These are phyloP conservation scores for Hyphopichia buzzinii DNA, from an alignment of 1,139 yeast genomes.

Conservation along the genomic window DNA sequence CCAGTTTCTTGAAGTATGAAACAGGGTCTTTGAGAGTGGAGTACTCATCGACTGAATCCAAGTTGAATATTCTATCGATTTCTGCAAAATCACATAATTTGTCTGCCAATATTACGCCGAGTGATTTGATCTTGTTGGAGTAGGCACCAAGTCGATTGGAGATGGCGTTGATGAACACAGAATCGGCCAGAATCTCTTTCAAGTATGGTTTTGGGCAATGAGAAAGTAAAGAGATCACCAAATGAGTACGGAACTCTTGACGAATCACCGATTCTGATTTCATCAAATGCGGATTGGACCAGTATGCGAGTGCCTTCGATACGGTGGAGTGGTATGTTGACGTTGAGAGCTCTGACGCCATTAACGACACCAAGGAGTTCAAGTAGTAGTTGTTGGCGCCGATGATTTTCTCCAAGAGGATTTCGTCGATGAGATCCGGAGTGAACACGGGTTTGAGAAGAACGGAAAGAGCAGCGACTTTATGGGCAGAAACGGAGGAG, in stretches of 20 bases:
- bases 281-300: slow-evolving; percentile 31
- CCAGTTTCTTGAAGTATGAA: slow-evolving; percentile 2
- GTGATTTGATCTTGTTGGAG: slow-evolving; percentile 37
- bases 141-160: slow-evolving; percentile 45
- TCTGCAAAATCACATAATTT: slow-evolving; percentile 34
- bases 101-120: slow-evolving; percentile 50
- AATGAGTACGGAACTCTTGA: slow-evolving; percentile 36
- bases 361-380: slow-evolving; percentile 15
- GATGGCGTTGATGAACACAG: slow-evolving; percentile 38
- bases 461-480: slow-evolving; percentile 7
- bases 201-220: slow-evolving; percentile 16
- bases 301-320: slow-evolving; percentile 16
- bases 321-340: slow-evolving; percentile 8
- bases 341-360: slow-evolving; percentile 8
- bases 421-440: slow-evolving; percentile 11
- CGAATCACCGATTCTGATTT: slow-evolving; percentile 32
- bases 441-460: slow-evolving; percentile 7
- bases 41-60: slow-evolving; percentile 12
- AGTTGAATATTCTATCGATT: slow-evolving; percentile 37
- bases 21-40: slow-evolving; percentile 1
- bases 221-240: slow-evolving; percentile 26
- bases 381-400: slow-evolving; percentile 11
- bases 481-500: slow-evolving; percentile 2
- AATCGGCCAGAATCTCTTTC: slow-evolving; percentile 19
- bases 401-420: slow-evolving; percentile 17